Evolutionary conservation across 805 yeast species (phyloP), one percentile per base, ranked within the genome.

Genomic region (Kluyveromyces nonfermentans): DNA sequence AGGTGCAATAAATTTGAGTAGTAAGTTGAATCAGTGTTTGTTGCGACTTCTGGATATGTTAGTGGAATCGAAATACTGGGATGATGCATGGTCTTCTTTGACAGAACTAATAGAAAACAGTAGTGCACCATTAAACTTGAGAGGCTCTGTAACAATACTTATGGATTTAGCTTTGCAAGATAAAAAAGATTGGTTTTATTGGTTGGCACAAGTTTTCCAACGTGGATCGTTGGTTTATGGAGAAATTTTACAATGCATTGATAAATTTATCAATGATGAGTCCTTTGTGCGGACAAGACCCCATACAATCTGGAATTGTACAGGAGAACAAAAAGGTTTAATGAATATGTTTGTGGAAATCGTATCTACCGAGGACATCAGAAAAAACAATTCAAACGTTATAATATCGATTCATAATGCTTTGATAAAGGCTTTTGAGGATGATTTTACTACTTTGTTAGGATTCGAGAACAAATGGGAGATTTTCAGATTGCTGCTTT

Each of bases 11-110:
- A 22, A 21, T 19, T 10, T 43, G 22, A 33, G n/a, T 15, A 33
- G 33, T 18, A 43, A 14, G 44, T 55, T 15, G 18, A 32, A 25
- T 33, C 37, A 37, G 9, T 38, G 25, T 12, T 17, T 43, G 30
- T 19, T 30, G 19, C 4, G 14, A 20, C 52, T 51, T 5, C 48
- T 74, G 12, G 46, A 75, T 32, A 47, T 50, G 1, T 73, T 70
- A 51, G 55, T 73, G 9, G 61, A 59, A 22, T 71, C 71, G 44
- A 70, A 77, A 43, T 58, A 79, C 35, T 71, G 72, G 51, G 72
- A 62, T 60, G 77, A 73, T 49, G 69, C 68, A 48, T 65, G 69
- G 15, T 50, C 69, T 3, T 63, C 76, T 44, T 74, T 71, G 30
- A 30, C 17, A 7, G 46, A 47, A 9, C 44, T 46, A 14, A 28